Percentiles rank a stretch among this genome's conserved stretches.
Conservation (phyloP, 1,284 basidiomycete genomes). For the Butyriboletus regius region DNA sequence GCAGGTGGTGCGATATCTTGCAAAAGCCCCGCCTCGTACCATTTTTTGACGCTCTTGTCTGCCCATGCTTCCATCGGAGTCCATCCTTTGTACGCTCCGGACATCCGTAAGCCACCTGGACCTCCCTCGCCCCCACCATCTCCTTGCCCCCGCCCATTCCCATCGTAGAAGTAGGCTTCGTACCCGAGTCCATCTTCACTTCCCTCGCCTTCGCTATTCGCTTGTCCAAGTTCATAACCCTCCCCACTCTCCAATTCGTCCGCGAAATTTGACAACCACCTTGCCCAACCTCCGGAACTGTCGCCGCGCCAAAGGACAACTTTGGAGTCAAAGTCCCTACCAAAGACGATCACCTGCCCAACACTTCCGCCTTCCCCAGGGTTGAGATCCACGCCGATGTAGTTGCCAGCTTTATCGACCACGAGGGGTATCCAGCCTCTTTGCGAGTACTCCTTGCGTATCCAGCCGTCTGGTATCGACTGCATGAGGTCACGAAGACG, state of each 20-base stretch:
- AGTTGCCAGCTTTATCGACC: constrained; percentile 90
- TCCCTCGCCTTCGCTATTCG: constrained; percentile 47
- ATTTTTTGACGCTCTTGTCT: constrained; percentile 74
- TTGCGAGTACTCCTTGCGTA: constrained; percentile 83
- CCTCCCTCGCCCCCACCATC: constrained; percentile 70
- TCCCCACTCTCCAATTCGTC: constrained; percentile 90
- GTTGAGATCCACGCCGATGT: constrained; percentile 90
- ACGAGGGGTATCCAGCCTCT: constrained; percentile 94
- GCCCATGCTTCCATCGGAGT: constrained; percentile 85
- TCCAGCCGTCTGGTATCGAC: constrained; percentile 86
- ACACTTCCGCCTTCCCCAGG: constrained; percentile 69
- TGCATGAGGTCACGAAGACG: constrained; percentile 73
- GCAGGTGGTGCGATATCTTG: constrained; percentile 36
- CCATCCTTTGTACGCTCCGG: constrained; percentile 84
- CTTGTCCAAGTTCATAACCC: constrained; percentile 68
- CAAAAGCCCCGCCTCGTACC: constrained; percentile 72
- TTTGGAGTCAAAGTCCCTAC: constrained; percentile 95
- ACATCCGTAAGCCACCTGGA: constrained; percentile 57
- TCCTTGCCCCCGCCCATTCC: constrained; percentile 63
- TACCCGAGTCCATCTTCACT: constrained; percentile 82
- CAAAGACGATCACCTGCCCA: constrained; percentile 96
- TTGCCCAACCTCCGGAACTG: constrained; percentile 87
- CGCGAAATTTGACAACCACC: constrained; percentile 86
- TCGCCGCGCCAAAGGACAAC: constrained; percentile 90
- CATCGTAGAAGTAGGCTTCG: constrained; percentile 78